Evolutionary conservation across 176 grass and related monocot species (phyloP).

Genomic region (Elaeis guineensis): DNA sequence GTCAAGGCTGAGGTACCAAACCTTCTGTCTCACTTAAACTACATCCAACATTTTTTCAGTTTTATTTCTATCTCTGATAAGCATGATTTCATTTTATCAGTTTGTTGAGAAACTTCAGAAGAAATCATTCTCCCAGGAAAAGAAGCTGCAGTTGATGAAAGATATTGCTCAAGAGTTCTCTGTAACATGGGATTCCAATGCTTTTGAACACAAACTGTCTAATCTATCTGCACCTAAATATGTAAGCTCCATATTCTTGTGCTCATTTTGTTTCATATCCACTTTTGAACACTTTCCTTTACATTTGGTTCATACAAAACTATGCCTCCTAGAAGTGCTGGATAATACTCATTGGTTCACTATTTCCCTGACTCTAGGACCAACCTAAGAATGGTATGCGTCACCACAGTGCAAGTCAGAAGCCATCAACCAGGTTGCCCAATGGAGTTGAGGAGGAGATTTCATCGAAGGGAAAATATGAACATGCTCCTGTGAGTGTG

Average conservation of each 20-base stretch:
- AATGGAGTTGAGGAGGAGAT: slow-evolving; percentile 5
- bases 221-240: slow-evolving; percentile 35
- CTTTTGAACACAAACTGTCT: slow-evolving; percentile 35
- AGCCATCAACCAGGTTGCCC: slow-evolving; percentile 7
- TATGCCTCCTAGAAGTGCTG: too few species aligned
- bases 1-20: slow-evolving; percentile 68
- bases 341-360: neutral
- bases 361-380: slow-evolving; percentile 15
- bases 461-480: slow-evolving; percentile 19
- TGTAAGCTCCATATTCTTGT: slow-evolving; percentile 19
- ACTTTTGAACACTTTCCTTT: too few species aligned
- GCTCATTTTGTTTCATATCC: too few species aligned
- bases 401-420: slow-evolving; percentile 5
- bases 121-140: slow-evolving; percentile 73
- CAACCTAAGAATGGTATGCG: slow-evolving; percentile 1
- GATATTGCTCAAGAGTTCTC: slow-evolving; percentile 66
- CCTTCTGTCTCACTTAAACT: neutral
- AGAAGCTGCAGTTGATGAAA: slow-evolving; percentile 77
- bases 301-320: too few species aligned
- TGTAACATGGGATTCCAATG: slow-evolving; percentile 47
- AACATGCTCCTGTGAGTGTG: slow-evolving; percentile 17
- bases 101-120: slow-evolving; percentile 77
- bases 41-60: too few species aligned
- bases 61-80: neutral
- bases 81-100: slow-evolving; percentile 32